Base-by-base conservation (phyloP, 225 moss, liverwort and hornwort genomes). In the Neckera pumila region DNA sequence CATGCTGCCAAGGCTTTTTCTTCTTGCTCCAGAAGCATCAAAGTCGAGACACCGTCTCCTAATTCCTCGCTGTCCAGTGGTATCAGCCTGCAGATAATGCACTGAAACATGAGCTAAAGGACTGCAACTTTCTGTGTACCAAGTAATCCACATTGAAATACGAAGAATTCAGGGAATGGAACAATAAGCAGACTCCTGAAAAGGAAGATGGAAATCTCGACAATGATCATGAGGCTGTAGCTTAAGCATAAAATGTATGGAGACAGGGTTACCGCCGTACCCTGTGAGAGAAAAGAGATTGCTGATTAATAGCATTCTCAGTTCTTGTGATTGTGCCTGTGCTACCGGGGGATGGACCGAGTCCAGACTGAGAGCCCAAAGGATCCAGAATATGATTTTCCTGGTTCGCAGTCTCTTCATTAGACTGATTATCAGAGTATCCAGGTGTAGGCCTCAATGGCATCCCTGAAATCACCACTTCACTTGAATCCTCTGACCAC, bases 11-110 rank as follows among this genome's bases (percentile, higher is more conserved):
- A 95, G 90, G 65, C 97, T 98, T 92, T 97, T 98, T 67, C 97
- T 94, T 79, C 98, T 93, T n/a, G 93, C 97, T 74, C 88, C 91
- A 75, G 96, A 95, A 33, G 94, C 93, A 91, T 98, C 97, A 69
- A 97, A 98, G 90, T 98, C 98, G 59, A 98, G 90, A 88, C 98
- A 97, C 82, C 98, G 93, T 80, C 98, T 89, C 70, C 98, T 88
- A 42, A 98, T 90, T 49, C 97, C 97, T 73, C 97, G 91, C 86
- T 98, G 98, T 59, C 93, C 92, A 58, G 91, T 89, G 47, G 91
- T 89, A 69, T 91, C 91, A 56, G 89, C 93, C 96, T 96, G 91
- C 78, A 92, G 63, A 58, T 22, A 85, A 74, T 34, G 34, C 72
- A 61, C 54, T 36, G 53, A 83, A 73, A 79, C 74, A 64, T 82